These are phyloP conservation scores for Aureobasidium lini DNA, from an alignment of 2,329 filamentous ascomycete species.

Conservation along the genomic window DNA sequence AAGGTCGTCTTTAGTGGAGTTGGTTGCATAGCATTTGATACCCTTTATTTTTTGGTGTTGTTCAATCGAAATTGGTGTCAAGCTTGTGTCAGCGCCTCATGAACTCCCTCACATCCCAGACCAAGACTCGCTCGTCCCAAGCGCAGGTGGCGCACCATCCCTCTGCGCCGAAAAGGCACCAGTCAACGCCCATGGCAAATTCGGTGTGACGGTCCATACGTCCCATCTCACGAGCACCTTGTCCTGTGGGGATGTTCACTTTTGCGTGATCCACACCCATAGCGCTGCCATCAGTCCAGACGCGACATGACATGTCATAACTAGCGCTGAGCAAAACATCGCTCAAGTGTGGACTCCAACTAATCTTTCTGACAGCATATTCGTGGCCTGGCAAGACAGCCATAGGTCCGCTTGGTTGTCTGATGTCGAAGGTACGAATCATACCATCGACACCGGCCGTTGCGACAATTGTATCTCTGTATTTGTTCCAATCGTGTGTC, in stretches of 20 bases:
- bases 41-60: neutral
- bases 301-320: conserved; percentile 95
- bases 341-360: conserved; percentile 90
- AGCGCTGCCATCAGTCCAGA: conserved; percentile 78
- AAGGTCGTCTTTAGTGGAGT: neutral
- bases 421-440: conserved; percentile 84
- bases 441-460: conserved; percentile 82
- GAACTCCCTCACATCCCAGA: conserved; percentile 78
- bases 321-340: conserved; percentile 82
- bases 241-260: conserved; percentile 21
- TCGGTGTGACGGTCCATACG: conserved; percentile 91
- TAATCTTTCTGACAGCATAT: conserved; percentile 77
- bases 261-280: conserved; percentile 33
- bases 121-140: conserved; percentile 84
- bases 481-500: conserved; percentile 99
- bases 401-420: conserved; percentile 67
- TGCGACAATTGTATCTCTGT: conserved; percentile 74
- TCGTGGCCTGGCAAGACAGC: conserved; percentile 75
- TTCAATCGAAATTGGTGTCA: neutral
- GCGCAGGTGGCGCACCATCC: conserved; percentile 93
- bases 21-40: conserved; percentile 5
- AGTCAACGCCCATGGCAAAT: conserved; percentile 93
- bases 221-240: conserved; percentile 56
- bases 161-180: conserved; percentile 92
- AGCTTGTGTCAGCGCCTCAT: conserved; percentile 38